phyloP scores from a whole-genome alignment of 768 basidiomycete genomes.

The Ephemerocybe angulata region DNA sequence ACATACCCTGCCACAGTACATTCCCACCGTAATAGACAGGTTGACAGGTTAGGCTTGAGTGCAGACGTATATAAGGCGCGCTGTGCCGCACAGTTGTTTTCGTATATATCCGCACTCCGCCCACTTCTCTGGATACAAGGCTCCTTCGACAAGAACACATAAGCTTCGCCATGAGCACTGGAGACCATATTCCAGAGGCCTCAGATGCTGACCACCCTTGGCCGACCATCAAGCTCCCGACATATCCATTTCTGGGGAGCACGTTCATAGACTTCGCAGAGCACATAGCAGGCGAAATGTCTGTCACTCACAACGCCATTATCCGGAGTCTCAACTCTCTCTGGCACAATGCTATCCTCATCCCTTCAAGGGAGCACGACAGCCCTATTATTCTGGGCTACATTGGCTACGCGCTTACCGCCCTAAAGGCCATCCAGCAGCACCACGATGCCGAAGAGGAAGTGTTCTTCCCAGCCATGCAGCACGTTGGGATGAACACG shows the following conservation, averaged over 20 bases:
- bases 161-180: too few relatives aligned
- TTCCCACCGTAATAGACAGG: too few relatives aligned
- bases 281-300: constrained; percentile 2
- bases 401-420: constrained; percentile 19
- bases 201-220: too few relatives aligned
- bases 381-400: constrained; percentile 19
- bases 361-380: constrained; percentile 18
- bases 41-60: too few relatives aligned
- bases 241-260: background rate
- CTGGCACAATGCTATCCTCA: constrained; percentile 12
- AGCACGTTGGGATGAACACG: constrained; percentile 17
- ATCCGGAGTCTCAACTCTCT: constrained; percentile 9
- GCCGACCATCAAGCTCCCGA: background rate
- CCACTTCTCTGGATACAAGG: too few relatives aligned
- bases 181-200: too few relatives aligned
- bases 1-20: too few relatives aligned
- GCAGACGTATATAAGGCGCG: too few relatives aligned
- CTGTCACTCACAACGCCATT: constrained; percentile 11
- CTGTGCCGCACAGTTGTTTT: too few relatives aligned
- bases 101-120: too few relatives aligned
- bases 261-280: background rate
- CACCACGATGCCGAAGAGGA: constrained; percentile 26
- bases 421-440: constrained; percentile 12
- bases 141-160: too few relatives aligned
- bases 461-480: constrained; percentile 23